phyloP scores from a whole-genome alignment of 2,329 filamentous ascomycete genomes.

The Hymenoscyphus infarciens region DNA sequence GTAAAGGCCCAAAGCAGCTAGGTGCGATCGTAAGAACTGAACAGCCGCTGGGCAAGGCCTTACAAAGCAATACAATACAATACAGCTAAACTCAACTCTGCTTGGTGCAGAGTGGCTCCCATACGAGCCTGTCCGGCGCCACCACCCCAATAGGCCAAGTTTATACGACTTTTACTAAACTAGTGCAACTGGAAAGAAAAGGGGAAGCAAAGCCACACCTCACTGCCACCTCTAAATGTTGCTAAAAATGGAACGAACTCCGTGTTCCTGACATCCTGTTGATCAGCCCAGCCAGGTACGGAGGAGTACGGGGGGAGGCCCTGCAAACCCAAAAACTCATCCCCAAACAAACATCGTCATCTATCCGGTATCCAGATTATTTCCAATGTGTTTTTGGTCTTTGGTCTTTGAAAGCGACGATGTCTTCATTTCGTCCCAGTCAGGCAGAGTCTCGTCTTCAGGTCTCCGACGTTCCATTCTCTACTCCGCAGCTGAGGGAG shows the following conservation, averaged over 20 bases:
- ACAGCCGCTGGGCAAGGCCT: not conserved
- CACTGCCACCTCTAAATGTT: not conserved
- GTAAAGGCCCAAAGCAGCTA: not conserved
- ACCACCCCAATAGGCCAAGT: not conserved
- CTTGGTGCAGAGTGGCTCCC: not conserved
- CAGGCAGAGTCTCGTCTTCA: not conserved
- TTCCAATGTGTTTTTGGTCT: not conserved
- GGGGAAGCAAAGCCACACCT: conserved; percentile 1
- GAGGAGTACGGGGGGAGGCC: not conserved
- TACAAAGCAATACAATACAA: not conserved
- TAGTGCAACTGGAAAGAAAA: not conserved
- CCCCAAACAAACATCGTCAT: not conserved
- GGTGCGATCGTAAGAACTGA: not conserved
- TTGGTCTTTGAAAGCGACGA: not conserved
- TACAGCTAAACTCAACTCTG: not conserved
- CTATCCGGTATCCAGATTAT: not conserved
- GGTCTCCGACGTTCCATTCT: not conserved
- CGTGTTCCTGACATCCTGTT: not conserved
- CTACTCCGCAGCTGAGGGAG: not conserved
- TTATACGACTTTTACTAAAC: not conserved
- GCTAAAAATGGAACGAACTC: not conserved
- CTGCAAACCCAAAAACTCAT: not conserved
- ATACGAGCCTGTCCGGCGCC: not conserved
- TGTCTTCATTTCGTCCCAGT: not conserved
- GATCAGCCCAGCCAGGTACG: not conserved